These are phyloP conservation scores for Coleophoma cylindrospora DNA, from an alignment of 2,329 filamentous ascomycete species.

Conservation along the genomic window DNA sequence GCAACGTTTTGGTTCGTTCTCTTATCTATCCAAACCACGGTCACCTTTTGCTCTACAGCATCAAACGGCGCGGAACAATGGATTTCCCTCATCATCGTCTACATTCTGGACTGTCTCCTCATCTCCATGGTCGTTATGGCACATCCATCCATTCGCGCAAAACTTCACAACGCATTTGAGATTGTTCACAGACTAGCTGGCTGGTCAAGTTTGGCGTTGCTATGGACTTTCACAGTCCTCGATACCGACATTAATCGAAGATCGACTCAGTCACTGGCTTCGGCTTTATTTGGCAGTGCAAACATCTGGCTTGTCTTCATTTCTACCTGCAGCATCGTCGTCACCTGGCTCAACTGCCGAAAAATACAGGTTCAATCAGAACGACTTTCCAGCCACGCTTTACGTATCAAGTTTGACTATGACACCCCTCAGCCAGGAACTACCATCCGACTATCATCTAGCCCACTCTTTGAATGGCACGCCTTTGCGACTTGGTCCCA, in stretches of 20 bases:
- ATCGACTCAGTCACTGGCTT: constrained; percentile 19
- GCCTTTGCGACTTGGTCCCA: constrained; percentile 69
- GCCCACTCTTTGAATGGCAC: constrained; percentile 65
- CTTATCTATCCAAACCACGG: constrained; percentile 26
- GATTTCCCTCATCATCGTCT: constrained; percentile 38
- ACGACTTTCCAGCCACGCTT: constrained; percentile 64
- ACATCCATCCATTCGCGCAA: constrained; percentile 55
- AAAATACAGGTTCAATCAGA: constrained; percentile 62
- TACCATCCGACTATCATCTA: constrained; percentile 52
- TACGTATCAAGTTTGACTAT: constrained; percentile 64
- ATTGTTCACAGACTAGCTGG: constrained; percentile 64
- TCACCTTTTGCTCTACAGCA: constrained; percentile 9
- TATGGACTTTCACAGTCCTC: constrained; percentile 58
- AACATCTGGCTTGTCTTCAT: constrained; percentile 63
- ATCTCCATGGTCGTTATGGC: constrained; percentile 55
- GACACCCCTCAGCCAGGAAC: constrained; percentile 51
- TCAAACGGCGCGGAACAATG: constrained; percentile 6
- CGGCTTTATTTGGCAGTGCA: constrained; percentile 38
- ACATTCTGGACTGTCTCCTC: constrained; percentile 51
- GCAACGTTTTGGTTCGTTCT: constrained; percentile 39
- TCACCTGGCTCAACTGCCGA: constrained; percentile 68
- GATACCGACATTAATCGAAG: constrained; percentile 37
- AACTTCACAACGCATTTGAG: constrained; percentile 65
- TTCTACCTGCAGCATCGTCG: constrained; percentile 59
- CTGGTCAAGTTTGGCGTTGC: constrained; percentile 58